These are phyloP conservation scores for Eutrema heterophyllum DNA, from an alignment of 345 rosid genomes.

Conservation along the genomic window DNA sequence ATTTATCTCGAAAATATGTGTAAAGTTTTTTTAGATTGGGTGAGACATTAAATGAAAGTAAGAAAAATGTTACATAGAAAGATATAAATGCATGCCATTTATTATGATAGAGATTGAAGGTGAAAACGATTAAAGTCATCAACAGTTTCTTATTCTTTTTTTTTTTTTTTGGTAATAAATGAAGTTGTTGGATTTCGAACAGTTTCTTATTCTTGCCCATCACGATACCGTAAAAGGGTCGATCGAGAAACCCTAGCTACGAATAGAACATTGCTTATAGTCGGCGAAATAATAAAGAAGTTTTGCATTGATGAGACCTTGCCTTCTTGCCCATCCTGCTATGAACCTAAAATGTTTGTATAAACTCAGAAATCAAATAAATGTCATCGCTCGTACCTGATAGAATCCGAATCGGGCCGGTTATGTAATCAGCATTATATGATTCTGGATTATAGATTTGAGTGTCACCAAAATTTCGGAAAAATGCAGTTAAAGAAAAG, in stretches of 20 bases:
- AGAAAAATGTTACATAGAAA: conserved; percentile 23
- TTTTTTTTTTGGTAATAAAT: too few species aligned
- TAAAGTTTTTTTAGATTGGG: not conserved
- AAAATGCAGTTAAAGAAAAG: not conserved
- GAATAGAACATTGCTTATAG: conserved; percentile 19
- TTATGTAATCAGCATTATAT: not conserved
- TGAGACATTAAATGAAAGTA: conserved; percentile 21
- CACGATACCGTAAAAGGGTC: conserved; percentile 20
- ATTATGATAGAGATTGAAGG: conserved; percentile 11
- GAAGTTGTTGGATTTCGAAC: too few species aligned
- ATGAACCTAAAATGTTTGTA: conserved; percentile 21
- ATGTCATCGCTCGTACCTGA: conserved; percentile 8
- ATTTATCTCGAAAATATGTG: not conserved
- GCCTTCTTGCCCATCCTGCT: conserved; percentile 25
- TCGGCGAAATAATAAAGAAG: conserved; percentile 6
- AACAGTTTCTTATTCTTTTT: conserved; percentile 11
- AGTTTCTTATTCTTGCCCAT: conserved; percentile 27
- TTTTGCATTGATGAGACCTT: conserved; percentile 21
- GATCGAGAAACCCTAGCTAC: conserved; percentile 27
- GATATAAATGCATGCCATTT: conserved; percentile 20
- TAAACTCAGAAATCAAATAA: conserved; percentile 24
- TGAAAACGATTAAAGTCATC: conserved; percentile 8
- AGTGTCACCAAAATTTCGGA: not conserved
- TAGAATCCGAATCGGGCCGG: not conserved
- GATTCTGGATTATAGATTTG: not conserved